These are phyloP conservation scores for Apiospora marii DNA, from an alignment of 2,329 filamentous ascomycete genomes.

Conservation along the genomic window DNA sequence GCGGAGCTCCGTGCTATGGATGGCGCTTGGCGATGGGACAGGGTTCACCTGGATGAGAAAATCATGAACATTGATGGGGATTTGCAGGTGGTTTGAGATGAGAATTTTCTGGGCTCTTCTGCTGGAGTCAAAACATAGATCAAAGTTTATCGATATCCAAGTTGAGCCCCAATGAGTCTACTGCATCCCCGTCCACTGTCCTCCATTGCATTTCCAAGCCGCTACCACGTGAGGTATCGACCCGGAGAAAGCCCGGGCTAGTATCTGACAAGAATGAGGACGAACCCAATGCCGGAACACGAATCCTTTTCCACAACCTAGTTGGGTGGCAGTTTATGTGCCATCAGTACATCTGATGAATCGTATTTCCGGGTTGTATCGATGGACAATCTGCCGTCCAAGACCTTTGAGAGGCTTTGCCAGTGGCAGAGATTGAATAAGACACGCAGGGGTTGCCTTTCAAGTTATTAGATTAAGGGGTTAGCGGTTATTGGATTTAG, in stretches of 20 bases:
- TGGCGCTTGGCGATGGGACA: conserved; percentile 24
- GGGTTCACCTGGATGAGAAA: conserved; percentile 26
- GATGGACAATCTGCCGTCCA: background rate
- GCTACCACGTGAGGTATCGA: no score
- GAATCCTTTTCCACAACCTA: no score
- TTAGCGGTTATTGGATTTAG: background rate
- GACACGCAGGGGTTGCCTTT: no score
- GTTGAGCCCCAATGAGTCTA: background rate
- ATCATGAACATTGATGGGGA: conserved; percentile 27
- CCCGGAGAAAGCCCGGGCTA: no score
- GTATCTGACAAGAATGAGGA: no score
- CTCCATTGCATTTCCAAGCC: no score
- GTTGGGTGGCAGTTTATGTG: background rate
- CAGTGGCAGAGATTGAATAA: background rate
- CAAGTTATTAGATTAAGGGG: background rate
- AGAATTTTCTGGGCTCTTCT: no score
- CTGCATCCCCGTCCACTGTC: background rate
- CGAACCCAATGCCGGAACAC: no score
- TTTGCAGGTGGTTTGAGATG: conserved; percentile 25
- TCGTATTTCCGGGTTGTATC: background rate
- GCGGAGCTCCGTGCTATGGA: conserved; percentile 24
- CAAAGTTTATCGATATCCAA: background rate
- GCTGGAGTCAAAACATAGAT: background rate
- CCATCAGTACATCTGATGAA: background rate
- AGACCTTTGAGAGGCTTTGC: background rate